These are phyloP conservation scores for Calonectria ilicicola DNA, from an alignment of 2,329 filamentous ascomycete species.

Conservation along the genomic window DNA sequence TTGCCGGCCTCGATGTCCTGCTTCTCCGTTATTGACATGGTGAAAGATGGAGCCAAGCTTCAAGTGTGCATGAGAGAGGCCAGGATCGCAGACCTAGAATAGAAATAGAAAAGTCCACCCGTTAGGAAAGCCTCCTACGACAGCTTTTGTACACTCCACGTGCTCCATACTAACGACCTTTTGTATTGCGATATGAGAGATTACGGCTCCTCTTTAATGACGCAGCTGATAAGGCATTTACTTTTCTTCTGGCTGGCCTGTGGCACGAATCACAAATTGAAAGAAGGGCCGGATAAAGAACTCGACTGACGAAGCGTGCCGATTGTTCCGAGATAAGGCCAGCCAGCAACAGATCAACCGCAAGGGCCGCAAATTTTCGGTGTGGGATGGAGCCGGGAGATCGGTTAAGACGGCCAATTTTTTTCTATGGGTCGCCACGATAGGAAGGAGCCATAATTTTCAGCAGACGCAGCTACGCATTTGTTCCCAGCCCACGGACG, in stretches of 20 bases:
- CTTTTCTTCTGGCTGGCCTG: background rate
- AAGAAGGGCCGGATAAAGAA: background rate
- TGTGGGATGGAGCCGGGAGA: background rate
- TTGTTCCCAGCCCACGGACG: background rate
- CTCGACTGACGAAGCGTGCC: slow-evolving; percentile 5
- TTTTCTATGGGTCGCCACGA: slow-evolving; percentile 6
- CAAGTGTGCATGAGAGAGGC: background rate
- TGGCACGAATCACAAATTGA: background rate
- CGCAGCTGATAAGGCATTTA: slow-evolving; percentile 5
- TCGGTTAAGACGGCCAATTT: slow-evolving; percentile 10
- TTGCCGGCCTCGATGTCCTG: slow-evolving; percentile 21
- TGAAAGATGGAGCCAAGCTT: background rate
- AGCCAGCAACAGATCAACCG: background rate
- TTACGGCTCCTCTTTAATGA: background rate
- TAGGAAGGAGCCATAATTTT: slow-evolving; percentile 5
- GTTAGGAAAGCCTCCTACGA: background rate
- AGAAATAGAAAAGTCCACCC: background rate
- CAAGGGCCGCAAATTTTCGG: background rate
- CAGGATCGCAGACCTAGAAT: background rate
- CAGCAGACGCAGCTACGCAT: background rate
- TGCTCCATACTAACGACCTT: background rate
- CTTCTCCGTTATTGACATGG: slow-evolving; percentile 17
- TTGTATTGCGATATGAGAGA: background rate
- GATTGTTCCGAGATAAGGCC: slow-evolving; percentile 7
- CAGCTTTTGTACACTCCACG: slow-evolving; percentile 11